Evolutionary conservation across 2,329 filamentous ascomycete species (phyloP).

Genomic region (Nothopassalora personata): DNA sequence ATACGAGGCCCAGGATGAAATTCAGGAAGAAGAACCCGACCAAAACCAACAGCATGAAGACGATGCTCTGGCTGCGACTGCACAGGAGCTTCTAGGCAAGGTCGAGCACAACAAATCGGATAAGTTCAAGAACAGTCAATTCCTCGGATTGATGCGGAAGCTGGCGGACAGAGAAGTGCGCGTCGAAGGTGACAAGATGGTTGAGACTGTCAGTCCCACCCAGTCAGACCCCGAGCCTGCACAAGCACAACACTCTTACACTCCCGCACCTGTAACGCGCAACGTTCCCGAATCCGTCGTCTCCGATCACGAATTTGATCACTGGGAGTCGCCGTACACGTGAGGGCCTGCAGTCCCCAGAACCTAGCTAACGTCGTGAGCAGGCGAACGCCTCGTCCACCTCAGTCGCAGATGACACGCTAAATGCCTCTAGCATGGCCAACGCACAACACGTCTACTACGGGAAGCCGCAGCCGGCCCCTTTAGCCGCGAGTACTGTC

Average conservation of each 20-base stretch:
- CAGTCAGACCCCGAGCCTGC: slow-evolving; percentile 15
- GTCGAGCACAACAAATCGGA: slow-evolving; percentile 62
- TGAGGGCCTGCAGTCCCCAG: slow-evolving; percentile 8
- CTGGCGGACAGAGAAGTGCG: slow-evolving; percentile 67
- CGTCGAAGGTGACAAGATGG: slow-evolving; percentile 65
- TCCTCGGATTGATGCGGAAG: slow-evolving; percentile 69
- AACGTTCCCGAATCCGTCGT: slow-evolving; percentile 16
- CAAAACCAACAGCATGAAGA: slow-evolving; percentile 39
- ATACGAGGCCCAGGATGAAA: slow-evolving; percentile 6
- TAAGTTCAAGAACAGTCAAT: slow-evolving; percentile 75
- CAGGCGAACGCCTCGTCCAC: slow-evolving; percentile 23
- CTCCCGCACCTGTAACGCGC: slow-evolving; percentile 11
- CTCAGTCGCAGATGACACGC: slow-evolving; percentile 22
- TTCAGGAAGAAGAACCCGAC: slow-evolving; percentile 11
- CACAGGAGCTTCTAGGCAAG: slow-evolving; percentile 63
- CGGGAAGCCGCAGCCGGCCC: slow-evolving; percentile 21
- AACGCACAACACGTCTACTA: slow-evolving; percentile 20
- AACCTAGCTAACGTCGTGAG: slow-evolving; percentile 27
- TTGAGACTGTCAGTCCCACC: slow-evolving; percentile 43
- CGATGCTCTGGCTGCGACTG: slow-evolving; percentile 67
- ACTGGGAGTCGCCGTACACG: slow-evolving; percentile 32
- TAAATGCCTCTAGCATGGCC: slow-evolving; percentile 23
- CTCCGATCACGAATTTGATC: slow-evolving; percentile 29
- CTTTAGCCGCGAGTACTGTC: slow-evolving; percentile 17
- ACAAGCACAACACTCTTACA: slow-evolving; percentile 13